A percentile compares a stretch with the other conserved stretches of the same genome.
Evolutionary conservation across 1,284 basidiomycete genomes (phyloP).

Genomic region (Fistulinella staudtii): DNA sequence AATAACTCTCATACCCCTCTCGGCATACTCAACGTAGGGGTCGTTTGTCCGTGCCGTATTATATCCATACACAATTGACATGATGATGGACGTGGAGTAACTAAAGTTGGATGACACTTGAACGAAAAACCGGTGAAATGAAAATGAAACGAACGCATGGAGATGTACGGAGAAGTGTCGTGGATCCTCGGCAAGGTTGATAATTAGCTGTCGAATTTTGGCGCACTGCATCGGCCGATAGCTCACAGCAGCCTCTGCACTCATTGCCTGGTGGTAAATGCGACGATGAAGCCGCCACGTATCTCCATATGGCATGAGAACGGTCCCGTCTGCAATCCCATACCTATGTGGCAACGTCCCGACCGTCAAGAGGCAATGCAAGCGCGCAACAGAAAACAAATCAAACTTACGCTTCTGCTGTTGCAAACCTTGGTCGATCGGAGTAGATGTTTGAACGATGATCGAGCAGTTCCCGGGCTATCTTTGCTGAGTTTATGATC

Average conservation of each 20-base stretch:
- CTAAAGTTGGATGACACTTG: slow-evolving; percentile 6
- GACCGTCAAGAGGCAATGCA: background rate
- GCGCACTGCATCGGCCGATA: slow-evolving; percentile 24
- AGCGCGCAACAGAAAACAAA: background rate
- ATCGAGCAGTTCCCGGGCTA: slow-evolving; percentile 24
- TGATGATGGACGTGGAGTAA: slow-evolving; percentile 27
- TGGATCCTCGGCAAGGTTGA: slow-evolving; percentile 21
- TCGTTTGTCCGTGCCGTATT: slow-evolving; percentile 20
- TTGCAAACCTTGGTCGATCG: slow-evolving; percentile 24
- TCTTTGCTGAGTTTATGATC: slow-evolving; percentile 23
- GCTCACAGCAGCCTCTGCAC: slow-evolving; percentile 10
- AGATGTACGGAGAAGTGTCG: slow-evolving; percentile 16
- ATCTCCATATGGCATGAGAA: slow-evolving; percentile 28
- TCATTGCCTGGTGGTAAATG: slow-evolving; percentile 25
- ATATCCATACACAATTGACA: slow-evolving; percentile 30
- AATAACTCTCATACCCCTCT: slow-evolving; percentile 21
- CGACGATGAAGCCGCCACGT: slow-evolving; percentile 30
- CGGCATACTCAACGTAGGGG: slow-evolving; percentile 23
- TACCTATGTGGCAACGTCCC: slow-evolving; percentile 15
- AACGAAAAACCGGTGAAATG: background rate
- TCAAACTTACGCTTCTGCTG: slow-evolving; percentile 14
- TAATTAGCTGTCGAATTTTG: slow-evolving; percentile 22
- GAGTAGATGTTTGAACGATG: slow-evolving; percentile 26
- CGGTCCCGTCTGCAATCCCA: slow-evolving; percentile 22
- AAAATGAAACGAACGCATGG: slow-evolving; percentile 19